A percentile compares a stretch with the other conserved stretches of the same genome.
These are phyloP conservation scores for Allodekkera sacchari DNA, from an alignment of 805 yeast genomes.

Conservation along the genomic window DNA sequence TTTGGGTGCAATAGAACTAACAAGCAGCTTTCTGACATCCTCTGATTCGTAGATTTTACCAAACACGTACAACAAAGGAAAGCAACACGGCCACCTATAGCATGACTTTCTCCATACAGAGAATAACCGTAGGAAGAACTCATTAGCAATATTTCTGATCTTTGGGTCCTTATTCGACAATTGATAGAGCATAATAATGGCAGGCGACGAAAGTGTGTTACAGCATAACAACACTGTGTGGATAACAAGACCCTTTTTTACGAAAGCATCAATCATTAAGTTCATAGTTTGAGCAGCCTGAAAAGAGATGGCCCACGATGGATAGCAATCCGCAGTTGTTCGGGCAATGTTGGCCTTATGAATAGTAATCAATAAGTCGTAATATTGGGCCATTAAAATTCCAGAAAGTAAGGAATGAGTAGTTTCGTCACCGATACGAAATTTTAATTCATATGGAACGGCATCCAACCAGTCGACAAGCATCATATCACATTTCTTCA, in stretches of 20 bases:
- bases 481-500: conserved; percentile 60
- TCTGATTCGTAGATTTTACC: conserved; percentile 30
- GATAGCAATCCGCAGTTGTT: conserved; percentile 25
- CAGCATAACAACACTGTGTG: conserved; percentile 31
- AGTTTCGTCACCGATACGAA: conserved; percentile 46
- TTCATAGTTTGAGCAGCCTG: conserved; percentile 75
- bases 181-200: conserved; percentile 65
- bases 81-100: conserved; percentile 47
- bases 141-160: conserved; percentile 16
- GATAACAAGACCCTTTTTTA: conserved; percentile 43
- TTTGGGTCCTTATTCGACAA: conserved; percentile 25
- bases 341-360: conserved; percentile 61
- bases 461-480: conserved; percentile 71
- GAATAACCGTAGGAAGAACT: conserved; percentile 15
- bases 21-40: conserved; percentile 11
- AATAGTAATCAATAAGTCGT: conserved; percentile 60
- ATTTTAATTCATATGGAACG: conserved; percentile 54
- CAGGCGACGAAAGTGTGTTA: conserved; percentile 45
- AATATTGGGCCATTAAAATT: conserved; percentile 58
- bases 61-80: conserved; percentile 45
- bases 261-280: conserved; percentile 47
- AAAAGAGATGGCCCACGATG: conserved; percentile 75
- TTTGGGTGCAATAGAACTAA: conserved; percentile 7
- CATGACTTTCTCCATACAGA: conserved; percentile 31
- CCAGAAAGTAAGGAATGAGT: conserved; percentile 52